Percentiles rank a stretch among this genome's conserved stretches.
These are phyloP conservation scores for Sherardia arvensis DNA, from an alignment of 257 asterid genomes.

Conservation along the genomic window DNA sequence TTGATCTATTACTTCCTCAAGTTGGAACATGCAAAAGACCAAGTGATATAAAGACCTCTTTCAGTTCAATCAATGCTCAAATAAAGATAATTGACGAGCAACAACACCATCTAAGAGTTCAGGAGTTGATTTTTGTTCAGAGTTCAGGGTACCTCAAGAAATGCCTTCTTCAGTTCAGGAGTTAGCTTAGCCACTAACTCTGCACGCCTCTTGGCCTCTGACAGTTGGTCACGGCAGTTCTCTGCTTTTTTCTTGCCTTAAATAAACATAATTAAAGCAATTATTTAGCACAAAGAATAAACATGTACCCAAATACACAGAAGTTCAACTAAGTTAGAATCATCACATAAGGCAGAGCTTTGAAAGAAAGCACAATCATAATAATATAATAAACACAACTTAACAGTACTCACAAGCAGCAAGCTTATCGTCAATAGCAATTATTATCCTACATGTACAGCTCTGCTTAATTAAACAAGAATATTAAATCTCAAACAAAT, in stretches of 20 bases:
- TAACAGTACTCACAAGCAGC: neutral
- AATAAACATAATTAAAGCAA: conserved; percentile 9
- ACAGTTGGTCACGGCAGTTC: conserved; percentile 31
- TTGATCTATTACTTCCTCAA: neutral
- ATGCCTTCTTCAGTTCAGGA: conserved; percentile 57
- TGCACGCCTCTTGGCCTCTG: conserved; percentile 56
- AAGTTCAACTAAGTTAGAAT: neutral
- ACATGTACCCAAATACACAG: neutral
- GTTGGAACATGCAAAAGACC: neutral
- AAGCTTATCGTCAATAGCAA: no score
- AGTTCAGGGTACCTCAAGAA: conserved; percentile 64
- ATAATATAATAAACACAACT: neutral
- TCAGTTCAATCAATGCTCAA: no score
- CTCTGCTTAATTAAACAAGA: neutral
- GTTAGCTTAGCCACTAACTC: conserved; percentile 62
- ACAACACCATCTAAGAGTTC: conserved; percentile 10
- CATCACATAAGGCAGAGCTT: neutral
- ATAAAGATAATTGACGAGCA: neutral
- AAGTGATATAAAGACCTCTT: neutral
- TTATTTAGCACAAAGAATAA: conserved; percentile 2
- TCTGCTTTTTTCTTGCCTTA: conserved; percentile 46
- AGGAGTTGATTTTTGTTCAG: no score
- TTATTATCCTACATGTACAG: neutral
- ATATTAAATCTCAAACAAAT: neutral
- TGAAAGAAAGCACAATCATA: neutral